Conservation (phyloP, 257 asterid species). For the Paraleonurus japonicus region DNA sequence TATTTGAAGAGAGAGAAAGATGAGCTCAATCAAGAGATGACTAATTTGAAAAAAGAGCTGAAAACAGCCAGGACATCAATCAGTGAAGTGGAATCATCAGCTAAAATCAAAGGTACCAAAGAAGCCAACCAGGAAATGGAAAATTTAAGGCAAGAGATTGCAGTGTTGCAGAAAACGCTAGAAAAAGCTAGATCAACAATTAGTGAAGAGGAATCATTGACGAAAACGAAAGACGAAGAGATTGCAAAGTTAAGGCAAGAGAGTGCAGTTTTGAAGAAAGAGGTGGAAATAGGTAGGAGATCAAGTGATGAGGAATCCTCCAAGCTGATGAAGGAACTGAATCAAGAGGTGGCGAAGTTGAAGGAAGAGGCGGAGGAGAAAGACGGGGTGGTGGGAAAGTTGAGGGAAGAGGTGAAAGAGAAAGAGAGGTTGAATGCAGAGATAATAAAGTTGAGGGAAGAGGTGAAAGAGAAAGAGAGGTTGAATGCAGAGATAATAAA, state of each 20-base stretch:
- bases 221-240: background rate
- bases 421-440: background rate
- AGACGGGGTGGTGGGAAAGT: background rate
- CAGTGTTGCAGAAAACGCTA: background rate
- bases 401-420: background rate
- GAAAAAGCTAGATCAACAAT: background rate
- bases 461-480: background rate
- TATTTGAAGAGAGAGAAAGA: constrained; percentile 44
- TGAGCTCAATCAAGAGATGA: constrained; percentile 35
- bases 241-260: background rate
- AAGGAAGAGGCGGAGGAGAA: background rate
- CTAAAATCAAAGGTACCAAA: constrained; percentile 20
- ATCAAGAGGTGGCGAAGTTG: background rate
- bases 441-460: background rate
- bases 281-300: background rate
- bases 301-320: background rate
- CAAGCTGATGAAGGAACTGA: background rate
- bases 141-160: constrained; percentile 21
- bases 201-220: background rate
- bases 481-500: too few species aligned
- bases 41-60: constrained; percentile 16
- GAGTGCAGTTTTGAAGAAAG: background rate
- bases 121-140: constrained; percentile 26
- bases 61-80: constrained; percentile 14
- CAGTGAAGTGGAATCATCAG: constrained; percentile 20